Evolutionary conservation across 345 rosid species (phyloP).

Genomic region (Linum tenue): DNA sequence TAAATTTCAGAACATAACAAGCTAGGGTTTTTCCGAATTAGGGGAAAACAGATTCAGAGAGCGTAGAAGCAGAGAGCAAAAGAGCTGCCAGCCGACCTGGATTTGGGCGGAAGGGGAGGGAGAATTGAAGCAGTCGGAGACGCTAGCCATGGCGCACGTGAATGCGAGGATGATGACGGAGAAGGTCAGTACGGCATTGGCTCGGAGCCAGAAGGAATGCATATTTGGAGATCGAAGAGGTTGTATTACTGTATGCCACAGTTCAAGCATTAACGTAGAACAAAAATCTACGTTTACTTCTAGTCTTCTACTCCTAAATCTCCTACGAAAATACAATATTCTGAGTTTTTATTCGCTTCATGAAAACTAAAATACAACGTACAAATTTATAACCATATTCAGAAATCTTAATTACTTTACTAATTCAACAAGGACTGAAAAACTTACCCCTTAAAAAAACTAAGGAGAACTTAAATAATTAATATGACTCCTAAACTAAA

Average conservation of each 20-base stretch:
- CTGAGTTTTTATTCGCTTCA: too few relatives aligned
- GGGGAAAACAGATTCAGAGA: slow-evolving; percentile 5
- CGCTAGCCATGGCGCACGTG: slow-evolving; percentile 68
- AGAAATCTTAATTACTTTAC: too few relatives aligned
- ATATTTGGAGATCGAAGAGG: slow-evolving; percentile 18
- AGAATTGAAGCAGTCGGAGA: slow-evolving; percentile 73
- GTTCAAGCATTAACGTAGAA: neutral
- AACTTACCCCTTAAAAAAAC: too few relatives aligned
- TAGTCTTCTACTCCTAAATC: too few relatives aligned
- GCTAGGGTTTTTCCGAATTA: slow-evolving; percentile 4
- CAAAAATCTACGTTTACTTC: too few relatives aligned
- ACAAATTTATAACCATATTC: too few relatives aligned
- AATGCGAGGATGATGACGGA: slow-evolving; percentile 72
- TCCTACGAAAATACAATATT: too few relatives aligned
- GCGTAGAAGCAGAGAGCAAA: neutral
- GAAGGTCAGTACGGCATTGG: slow-evolving; percentile 78
- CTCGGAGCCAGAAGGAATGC: slow-evolving; percentile 89
- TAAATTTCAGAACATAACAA: neutral
- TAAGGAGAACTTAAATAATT: too few relatives aligned
- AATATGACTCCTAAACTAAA: too few relatives aligned
- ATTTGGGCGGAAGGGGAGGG: slow-evolving; percentile 74
- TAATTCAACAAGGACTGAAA: too few relatives aligned
- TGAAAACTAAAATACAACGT: too few relatives aligned
- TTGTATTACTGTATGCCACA: neutral
- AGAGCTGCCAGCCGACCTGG: slow-evolving; percentile 40